A percentile compares a stretch with the other conserved stretches of the same genome.
These are phyloP conservation scores for Aspergillus panamensis DNA, from an alignment of 495 filamentous ascomycete genomes.

Conservation along the genomic window DNA sequence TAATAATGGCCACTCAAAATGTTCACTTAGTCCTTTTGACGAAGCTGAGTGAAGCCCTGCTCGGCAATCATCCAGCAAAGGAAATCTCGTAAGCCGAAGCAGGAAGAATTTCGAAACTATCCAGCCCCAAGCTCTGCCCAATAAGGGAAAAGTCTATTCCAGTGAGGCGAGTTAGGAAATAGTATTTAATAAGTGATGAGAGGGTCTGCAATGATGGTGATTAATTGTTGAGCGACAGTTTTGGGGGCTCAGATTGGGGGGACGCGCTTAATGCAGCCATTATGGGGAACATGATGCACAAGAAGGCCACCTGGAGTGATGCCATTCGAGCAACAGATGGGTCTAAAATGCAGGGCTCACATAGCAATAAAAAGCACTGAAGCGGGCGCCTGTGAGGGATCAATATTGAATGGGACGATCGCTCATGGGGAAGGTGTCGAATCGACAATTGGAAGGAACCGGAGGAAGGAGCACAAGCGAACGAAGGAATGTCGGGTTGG, in stretches of 20 bases:
- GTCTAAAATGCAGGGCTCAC: slow-evolving; percentile 8
- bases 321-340: slow-evolving; percentile 21
- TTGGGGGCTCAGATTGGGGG: slow-evolving; percentile 1
- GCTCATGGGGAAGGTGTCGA: no score
- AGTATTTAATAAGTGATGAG: background rate
- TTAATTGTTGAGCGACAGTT: background rate
- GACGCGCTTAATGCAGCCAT: slow-evolving; percentile 9
- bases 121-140: no score
- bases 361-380: slow-evolving; percentile 7
- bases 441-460: no score
- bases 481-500: no score
- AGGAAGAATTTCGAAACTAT: no score
- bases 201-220: background rate
- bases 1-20: background rate
- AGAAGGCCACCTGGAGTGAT: slow-evolving; percentile 21
- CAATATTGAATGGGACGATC: background rate
- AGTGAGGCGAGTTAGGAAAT: background rate
- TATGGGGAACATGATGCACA: slow-evolving; percentile 13
- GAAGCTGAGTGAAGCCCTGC: background rate
- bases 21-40: background rate
- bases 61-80: background rate
- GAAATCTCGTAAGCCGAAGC: no score
- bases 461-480: no score
- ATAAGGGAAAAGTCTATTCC: background rate
- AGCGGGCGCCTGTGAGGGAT: background rate